phyloP scores from a whole-genome alignment of 139 green algal species.

The Medakamo hakoo region DNA sequence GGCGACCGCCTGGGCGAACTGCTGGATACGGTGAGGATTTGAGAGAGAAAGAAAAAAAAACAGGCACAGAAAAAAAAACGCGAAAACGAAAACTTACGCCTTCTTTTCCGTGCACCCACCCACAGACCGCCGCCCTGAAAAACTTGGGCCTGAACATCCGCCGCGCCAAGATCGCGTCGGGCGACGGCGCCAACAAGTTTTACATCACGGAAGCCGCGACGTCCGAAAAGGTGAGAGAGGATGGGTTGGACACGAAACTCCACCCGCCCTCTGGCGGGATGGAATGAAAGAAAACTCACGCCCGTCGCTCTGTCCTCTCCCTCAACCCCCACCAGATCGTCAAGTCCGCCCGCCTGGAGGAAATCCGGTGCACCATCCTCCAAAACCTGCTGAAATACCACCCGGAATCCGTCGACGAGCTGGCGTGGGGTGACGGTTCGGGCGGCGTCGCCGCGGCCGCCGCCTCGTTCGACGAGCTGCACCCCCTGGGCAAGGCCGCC shows the following conservation, averaged over 20 bases:
- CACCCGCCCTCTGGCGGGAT: neutral
- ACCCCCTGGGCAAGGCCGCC: constrained; percentile 36
- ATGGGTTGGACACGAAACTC: neutral
- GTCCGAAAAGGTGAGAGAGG: no score
- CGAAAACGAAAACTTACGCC: neutral
- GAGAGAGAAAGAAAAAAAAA: neutral
- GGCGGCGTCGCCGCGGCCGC: neutral
- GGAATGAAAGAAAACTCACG: neutral
- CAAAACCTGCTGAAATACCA: constrained; percentile 65
- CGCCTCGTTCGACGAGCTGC: neutral
- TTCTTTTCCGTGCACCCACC: neutral
- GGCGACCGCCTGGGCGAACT: constrained; percentile 63
- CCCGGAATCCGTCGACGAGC: constrained; percentile 42
- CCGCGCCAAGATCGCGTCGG: constrained; percentile 48
- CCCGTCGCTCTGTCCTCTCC: neutral
- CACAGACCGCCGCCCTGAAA: constrained; percentile 62
- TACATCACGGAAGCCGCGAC: constrained; percentile 59
- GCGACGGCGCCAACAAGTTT: constrained; percentile 42
- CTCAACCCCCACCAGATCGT: constrained; percentile 70
- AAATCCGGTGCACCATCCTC: constrained; percentile 83
- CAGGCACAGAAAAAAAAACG: neutral
- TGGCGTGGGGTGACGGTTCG: constrained; percentile 14
- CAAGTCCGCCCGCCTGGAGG: constrained; percentile 59
- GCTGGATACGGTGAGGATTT: constrained; percentile 55
- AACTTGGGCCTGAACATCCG: constrained; percentile 81